Conservation (phyloP, 2,329 filamentous ascomycete species). For the Arthrobotrys conoides region DNA sequence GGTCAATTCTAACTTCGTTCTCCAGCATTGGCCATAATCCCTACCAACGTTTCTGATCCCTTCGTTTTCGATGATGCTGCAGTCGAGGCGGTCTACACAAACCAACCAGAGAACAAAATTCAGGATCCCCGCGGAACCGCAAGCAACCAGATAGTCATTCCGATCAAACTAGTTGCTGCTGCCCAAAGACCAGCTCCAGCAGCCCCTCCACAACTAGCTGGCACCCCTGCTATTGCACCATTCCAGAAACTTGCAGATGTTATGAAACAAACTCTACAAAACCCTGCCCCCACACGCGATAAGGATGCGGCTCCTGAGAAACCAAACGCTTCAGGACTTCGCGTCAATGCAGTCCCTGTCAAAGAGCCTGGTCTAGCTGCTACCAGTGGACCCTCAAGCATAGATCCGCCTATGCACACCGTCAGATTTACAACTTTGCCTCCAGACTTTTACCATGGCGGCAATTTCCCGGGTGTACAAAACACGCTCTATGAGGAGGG, state of each 20-base stretch:
- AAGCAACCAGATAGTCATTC: slow-evolving; percentile 31
- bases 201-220: background rate
- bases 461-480: slow-evolving; percentile 12
- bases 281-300: background rate
- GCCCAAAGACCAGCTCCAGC: background rate
- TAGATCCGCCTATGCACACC: background rate
- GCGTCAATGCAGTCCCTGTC: background rate
- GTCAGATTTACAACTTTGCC: slow-evolving; percentile 23
- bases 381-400: background rate
- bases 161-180: background rate
- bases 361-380: background rate
- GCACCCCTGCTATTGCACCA: background rate
- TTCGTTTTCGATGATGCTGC: slow-evolving; percentile 30
- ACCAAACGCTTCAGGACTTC: background rate
- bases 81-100: background rate
- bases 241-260: slow-evolving; percentile 14
- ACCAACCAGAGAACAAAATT: background rate
- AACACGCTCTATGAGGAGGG: background rate
- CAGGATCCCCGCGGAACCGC: background rate
- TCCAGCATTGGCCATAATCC: background rate
- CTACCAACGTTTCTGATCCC: background rate
- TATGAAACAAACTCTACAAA: background rate
- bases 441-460: slow-evolving; percentile 32
- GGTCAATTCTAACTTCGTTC: background rate
- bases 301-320: background rate